phyloP scores from a whole-genome alignment of 2,329 filamentous ascomycete genomes.

The Aspergillus fructus region DNA sequence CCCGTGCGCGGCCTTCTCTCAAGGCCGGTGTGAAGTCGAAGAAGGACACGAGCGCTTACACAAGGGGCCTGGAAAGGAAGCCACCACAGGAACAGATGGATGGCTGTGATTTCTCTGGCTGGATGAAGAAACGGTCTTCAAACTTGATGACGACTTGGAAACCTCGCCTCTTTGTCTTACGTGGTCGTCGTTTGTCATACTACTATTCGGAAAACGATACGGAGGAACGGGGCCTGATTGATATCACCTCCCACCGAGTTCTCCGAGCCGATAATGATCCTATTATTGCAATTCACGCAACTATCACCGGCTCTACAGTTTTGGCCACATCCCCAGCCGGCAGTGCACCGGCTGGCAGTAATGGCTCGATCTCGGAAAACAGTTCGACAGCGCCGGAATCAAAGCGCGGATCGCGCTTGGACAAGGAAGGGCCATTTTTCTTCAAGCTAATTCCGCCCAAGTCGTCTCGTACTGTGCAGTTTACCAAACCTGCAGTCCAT shows the following conservation, averaged over 20 bases:
- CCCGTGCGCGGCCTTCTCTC: conserved; percentile 51
- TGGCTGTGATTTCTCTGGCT: conserved; percentile 88
- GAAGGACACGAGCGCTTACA: conserved; percentile 93
- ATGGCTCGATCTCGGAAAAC: conserved; percentile 35
- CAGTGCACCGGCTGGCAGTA: conserved; percentile 35
- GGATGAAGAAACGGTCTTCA: conserved; percentile 99
- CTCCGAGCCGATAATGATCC: conserved; percentile 89
- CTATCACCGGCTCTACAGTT: conserved; percentile 80
- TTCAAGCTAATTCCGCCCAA: conserved; percentile 96
- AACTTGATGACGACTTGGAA: conserved; percentile 98
- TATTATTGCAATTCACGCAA: conserved; percentile 85
- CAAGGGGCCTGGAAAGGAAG: conserved; percentile 78
- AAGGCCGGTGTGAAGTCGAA: conserved; percentile 67
- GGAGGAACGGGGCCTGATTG: conserved; percentile 92
- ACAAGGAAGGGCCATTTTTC: conserved; percentile 78
- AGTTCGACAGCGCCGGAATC: conserved; percentile 29
- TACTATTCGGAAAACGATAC: conserved; percentile 93
- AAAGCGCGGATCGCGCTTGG: conserved; percentile 31
- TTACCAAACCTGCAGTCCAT: conserved; percentile 95
- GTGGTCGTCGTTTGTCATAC: conserved; percentile 86
- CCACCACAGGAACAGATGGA: conserved; percentile 78
- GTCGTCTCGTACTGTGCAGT: conserved; percentile 85
- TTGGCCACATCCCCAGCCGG: conserved; percentile 58
- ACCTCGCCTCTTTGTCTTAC: conserved; percentile 89
- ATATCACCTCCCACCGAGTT: conserved; percentile 97